phyloP scores from a whole-genome alignment of 1,284 basidiomycete species.

The Ustilago nuda region DNA sequence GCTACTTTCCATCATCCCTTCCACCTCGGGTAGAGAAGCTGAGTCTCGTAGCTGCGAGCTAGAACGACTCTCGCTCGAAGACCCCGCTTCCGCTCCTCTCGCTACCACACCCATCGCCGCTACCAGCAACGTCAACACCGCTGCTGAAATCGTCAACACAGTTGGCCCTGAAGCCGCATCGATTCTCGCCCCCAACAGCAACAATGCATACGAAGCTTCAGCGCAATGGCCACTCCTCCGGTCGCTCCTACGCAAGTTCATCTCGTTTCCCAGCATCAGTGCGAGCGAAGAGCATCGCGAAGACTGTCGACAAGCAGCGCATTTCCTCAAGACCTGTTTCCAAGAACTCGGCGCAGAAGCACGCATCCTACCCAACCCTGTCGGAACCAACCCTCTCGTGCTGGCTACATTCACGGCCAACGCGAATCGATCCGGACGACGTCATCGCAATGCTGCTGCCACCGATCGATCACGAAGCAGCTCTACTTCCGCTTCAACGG shows the following conservation, averaged over 20 bases:
- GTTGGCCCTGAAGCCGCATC: constrained; percentile 14
- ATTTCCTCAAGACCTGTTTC: constrained; percentile 60
- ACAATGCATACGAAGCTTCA: not conserved
- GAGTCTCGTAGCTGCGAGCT: constrained; percentile 20
- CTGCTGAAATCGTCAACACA: constrained; percentile 1
- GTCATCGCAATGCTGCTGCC: constrained; percentile 16
- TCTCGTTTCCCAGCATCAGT: constrained; percentile 87
- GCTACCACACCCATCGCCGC: constrained; percentile 16
- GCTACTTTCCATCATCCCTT: not conserved
- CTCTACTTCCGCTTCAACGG: constrained; percentile 19
- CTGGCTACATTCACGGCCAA: constrained; percentile 60
- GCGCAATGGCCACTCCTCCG: constrained; percentile 71
- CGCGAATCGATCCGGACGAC: constrained; percentile 23
- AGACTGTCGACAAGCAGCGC: constrained; percentile 72
- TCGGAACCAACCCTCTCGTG: constrained; percentile 60
- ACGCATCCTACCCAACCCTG: constrained; percentile 49
- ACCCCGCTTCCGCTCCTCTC: constrained; percentile 7
- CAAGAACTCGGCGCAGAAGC: constrained; percentile 62
- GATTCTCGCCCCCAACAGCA: constrained; percentile 7
- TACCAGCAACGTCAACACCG: not conserved
- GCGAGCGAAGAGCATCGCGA: constrained; percentile 78
- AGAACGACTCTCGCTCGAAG: constrained; percentile 26
- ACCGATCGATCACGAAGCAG: constrained; percentile 27
- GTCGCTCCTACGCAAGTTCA: constrained; percentile 82
- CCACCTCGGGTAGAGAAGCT: not conserved